Evolutionary conservation across 345 rosid genomes (phyloP).

Genomic region (rapeseed (Brassica napus)): Da-Ae NC_063450.1:12751001-12751500

Average conservation of each 20-base stretch:
- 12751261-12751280: conserved; percentile 81
- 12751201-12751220: not conserved
- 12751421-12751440: conserved; percentile 60
- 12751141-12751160: conserved; percentile 29
- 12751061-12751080: conserved; percentile 88
- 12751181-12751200: not conserved
- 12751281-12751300: conserved; percentile 90
- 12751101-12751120: conserved; percentile 92
- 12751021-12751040: conserved; percentile 90
- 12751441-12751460: conserved; percentile 66
- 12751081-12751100: conserved; percentile 83
- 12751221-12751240: not conserved
- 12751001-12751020: conserved; percentile 80
- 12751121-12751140: conserved; percentile 83
- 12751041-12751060: conserved; percentile 94
- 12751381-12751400: conserved; percentile 77
- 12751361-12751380: conserved; percentile 94
- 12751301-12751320: conserved; percentile 93
- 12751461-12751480: conserved; percentile 55
- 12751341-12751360: conserved; percentile 98
- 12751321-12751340: conserved; percentile 89
- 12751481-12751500: conserved; percentile 70
- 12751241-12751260: conserved; percentile 49
- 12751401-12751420: conserved; percentile 75
- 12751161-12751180: not conserved